Percentiles rank a stretch among this genome's conserved stretches.
phyloP scores from a whole-genome alignment of 345 rosid genomes.

The Clarkia xantiana region DNA sequence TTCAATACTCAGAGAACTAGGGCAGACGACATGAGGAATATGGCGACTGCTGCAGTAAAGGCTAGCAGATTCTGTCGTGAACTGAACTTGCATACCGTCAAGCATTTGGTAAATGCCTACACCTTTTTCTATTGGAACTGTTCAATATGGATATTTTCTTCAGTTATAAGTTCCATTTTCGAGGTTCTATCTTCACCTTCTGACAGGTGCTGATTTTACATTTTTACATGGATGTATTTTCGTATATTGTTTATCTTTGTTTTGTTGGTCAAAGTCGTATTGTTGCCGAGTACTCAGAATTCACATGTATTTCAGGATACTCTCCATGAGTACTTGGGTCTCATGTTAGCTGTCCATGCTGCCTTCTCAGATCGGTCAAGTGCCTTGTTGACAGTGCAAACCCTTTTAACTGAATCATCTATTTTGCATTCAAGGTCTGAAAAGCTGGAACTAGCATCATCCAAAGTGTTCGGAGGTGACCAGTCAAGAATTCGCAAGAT shows the following conservation, averaged over 20 bases:
- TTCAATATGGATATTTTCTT: neutral
- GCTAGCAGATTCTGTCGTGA: slow-evolving; percentile 93
- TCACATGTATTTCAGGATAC: slow-evolving; percentile 42
- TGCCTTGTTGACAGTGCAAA: slow-evolving; percentile 85
- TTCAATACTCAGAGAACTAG: slow-evolving; percentile 60
- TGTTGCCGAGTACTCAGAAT: slow-evolving; percentile 3
- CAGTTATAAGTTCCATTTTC: neutral
- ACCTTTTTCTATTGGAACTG: too few species aligned
- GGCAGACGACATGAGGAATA: slow-evolving; percentile 72
- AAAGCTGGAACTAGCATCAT: slow-evolving; percentile 85
- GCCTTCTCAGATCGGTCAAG: slow-evolving; percentile 85
- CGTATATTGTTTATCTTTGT: neutral
- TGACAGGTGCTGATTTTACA: too few species aligned
- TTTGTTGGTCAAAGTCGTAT: neutral
- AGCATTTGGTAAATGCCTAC: slow-evolving; percentile 63
- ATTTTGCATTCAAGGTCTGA: slow-evolving; percentile 58
- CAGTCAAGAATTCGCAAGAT: slow-evolving; percentile 75
- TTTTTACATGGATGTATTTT: too few species aligned
- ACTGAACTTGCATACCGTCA: slow-evolving; percentile 70
- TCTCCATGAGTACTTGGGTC: slow-evolving; percentile 81
- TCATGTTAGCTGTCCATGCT: slow-evolving; percentile 74
- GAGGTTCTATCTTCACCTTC: neutral
- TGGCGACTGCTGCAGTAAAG: slow-evolving; percentile 93
- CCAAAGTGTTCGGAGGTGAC: slow-evolving; percentile 96
- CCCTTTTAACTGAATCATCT: slow-evolving; percentile 72